phyloP scores from a whole-genome alignment of 768 basidiomycete genomes.

The Tylopilus plumbeoviolaceoides region DNA sequence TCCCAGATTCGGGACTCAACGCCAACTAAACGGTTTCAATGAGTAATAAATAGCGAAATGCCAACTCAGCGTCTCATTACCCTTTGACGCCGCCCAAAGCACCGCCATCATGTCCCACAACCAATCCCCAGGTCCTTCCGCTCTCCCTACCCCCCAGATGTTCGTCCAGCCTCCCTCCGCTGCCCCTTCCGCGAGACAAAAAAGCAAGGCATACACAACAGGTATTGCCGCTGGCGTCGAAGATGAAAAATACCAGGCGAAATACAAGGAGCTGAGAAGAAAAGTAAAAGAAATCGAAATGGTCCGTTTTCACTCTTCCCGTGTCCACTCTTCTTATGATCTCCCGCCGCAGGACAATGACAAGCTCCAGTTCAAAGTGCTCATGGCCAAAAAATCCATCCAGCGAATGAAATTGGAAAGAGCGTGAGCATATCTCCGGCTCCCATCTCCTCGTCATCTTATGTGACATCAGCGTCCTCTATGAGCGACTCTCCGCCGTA shows the following conservation, averaged over 20 bases:
- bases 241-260: conserved; percentile 81
- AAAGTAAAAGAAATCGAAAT: conserved; percentile 85
- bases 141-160: conserved; percentile 39
- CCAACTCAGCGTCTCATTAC: conserved; percentile 29
- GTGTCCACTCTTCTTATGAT: conserved; percentile 3
- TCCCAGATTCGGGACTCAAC: conserved; percentile 27
- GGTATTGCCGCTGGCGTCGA: conserved; percentile 78
- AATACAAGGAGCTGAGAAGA: conserved; percentile 84
- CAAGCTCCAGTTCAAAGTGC: conserved; percentile 76
- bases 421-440: conserved; percentile 55
- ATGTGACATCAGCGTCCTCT: conserved; percentile 54
- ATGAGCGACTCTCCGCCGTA: conserved; percentile 66
- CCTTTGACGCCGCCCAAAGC: conserved; percentile 31
- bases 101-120: conserved; percentile 64
- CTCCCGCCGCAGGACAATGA: conserved; percentile 69
- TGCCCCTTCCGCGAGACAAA: conserved; percentile 41
- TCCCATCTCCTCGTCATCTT: conserved; percentile 22
- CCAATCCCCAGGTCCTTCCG: conserved; percentile 50
- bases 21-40: conserved; percentile 18
- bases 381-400: conserved; percentile 76
- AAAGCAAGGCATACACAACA: conserved; percentile 44
- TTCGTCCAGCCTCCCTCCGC: conserved; percentile 27
- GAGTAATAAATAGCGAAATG: conserved; percentile 28
- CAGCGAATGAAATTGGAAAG: conserved; percentile 85
- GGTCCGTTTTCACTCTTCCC: conserved; percentile 40